A percentile compares a stretch with the other conserved stretches of the same genome.
Conservation (phyloP, 2,329 filamentous ascomycete species). For the Alternaria sp. region DNA sequence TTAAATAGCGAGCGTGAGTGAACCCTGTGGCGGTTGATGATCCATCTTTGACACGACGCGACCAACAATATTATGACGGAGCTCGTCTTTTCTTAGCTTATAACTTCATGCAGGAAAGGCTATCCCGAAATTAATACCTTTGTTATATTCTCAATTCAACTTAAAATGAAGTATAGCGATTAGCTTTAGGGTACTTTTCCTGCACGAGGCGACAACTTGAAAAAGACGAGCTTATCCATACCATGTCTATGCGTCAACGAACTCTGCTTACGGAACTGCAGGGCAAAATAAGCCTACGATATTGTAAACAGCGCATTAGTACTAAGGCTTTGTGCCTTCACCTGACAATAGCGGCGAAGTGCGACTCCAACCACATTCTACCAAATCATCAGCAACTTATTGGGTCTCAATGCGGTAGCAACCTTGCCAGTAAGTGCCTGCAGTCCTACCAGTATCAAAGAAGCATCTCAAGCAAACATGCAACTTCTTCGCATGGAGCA, state of each 20-base stretch:
- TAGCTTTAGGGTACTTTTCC: too few species aligned
- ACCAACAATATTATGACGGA: slow-evolving; percentile 13
- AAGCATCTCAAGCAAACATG: background rate
- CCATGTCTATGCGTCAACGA: background rate
- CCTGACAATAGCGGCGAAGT: background rate
- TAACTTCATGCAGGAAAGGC: background rate
- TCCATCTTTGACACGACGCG: slow-evolving; percentile 8
- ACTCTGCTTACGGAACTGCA: slow-evolving; percentile 16
- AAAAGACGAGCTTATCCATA: too few species aligned
- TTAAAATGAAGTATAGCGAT: too few species aligned
- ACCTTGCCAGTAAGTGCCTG: slow-evolving; percentile 16
- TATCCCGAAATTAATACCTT: background rate
- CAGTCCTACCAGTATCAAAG: background rate
- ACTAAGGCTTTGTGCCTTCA: background rate
- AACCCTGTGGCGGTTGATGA: slow-evolving; percentile 8
- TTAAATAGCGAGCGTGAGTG: slow-evolving; percentile 2
- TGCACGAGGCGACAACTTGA: too few species aligned
- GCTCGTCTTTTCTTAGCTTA: background rate
- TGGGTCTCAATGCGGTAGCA: slow-evolving; percentile 22
- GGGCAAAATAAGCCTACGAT: background rate
- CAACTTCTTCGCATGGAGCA: background rate
- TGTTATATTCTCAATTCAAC: background rate
- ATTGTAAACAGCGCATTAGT: background rate
- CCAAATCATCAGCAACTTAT: background rate
- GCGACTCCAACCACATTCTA: background rate